Conservation (phyloP, 371 early-diverging fungal genomes). For the Actinomucor elegans region DNA sequence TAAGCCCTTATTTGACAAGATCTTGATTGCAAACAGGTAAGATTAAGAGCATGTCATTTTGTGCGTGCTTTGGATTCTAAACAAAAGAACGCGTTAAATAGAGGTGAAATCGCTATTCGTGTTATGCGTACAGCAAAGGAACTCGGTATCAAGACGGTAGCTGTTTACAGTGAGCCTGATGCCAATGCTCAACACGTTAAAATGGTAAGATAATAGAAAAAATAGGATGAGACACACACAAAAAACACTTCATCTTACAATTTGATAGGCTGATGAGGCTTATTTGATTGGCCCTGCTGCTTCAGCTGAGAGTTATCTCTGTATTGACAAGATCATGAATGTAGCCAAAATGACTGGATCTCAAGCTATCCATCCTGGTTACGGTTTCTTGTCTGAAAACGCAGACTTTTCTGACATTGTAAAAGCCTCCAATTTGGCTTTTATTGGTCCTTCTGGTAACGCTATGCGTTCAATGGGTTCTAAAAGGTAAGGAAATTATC, state of each 20-base stretch:
- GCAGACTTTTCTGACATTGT: slow-evolving; percentile 84
- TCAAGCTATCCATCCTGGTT: slow-evolving; percentile 95
- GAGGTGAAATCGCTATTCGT: slow-evolving; percentile 90
- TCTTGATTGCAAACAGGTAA: slow-evolving; percentile 84
- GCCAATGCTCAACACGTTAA: slow-evolving; percentile 77
- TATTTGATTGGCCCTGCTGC: slow-evolving; percentile 89
- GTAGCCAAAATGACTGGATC: slow-evolving; percentile 83
- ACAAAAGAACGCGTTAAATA: slow-evolving; percentile 14
- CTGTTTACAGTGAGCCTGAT: slow-evolving; percentile 73
- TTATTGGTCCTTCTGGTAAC: slow-evolving; percentile 92
- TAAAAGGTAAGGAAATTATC: slow-evolving; percentile 67
- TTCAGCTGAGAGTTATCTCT: slow-evolving; percentile 84
- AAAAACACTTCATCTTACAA: not conserved
- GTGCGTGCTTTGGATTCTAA: not conserved
- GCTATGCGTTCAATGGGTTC: slow-evolving; percentile 96
- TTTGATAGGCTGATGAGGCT: slow-evolving; percentile 88
- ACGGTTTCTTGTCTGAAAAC: slow-evolving; percentile 97
- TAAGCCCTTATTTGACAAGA: slow-evolving; percentile 82
- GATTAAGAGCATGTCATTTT: not conserved
- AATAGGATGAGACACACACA: too few species aligned
- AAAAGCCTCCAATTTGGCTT: slow-evolving; percentile 63
- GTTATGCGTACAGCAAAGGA: slow-evolving; percentile 79
- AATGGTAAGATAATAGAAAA: slow-evolving; percentile 48
- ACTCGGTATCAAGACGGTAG: slow-evolving; percentile 52
- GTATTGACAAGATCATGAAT: slow-evolving; percentile 82